Evolutionary conservation across 305 asterid species (phyloP).

Genomic region (Fraxinus baroniana): DNA sequence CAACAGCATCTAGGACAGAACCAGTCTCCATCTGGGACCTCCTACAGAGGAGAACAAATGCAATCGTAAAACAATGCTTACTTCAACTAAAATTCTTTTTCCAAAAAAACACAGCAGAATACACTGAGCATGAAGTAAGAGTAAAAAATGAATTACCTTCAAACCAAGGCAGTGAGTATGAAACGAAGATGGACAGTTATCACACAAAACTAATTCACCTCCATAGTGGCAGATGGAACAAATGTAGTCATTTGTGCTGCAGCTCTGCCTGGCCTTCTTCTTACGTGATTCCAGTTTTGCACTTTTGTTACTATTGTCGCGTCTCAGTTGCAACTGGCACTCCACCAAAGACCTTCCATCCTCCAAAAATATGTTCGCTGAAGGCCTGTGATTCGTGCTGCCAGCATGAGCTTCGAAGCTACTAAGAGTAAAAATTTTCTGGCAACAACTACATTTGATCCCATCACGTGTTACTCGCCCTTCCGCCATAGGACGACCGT

Average conservation of each 20-base stretch:
- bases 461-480: slow-evolving; percentile 83
- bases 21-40: slow-evolving; percentile 85
- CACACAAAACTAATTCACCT: slow-evolving; percentile 77
- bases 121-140: slow-evolving; percentile 9
- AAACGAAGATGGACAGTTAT: slow-evolving; percentile 87
- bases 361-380: slow-evolving; percentile 61
- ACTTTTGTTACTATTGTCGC: slow-evolving; percentile 17
- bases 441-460: slow-evolving; percentile 78
- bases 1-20: slow-evolving; percentile 92
- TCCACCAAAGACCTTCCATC: slow-evolving; percentile 72
- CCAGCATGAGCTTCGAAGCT: slow-evolving; percentile 78
- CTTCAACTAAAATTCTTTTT: slow-evolving; percentile 11
- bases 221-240: slow-evolving; percentile 85
- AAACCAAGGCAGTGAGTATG: slow-evolving; percentile 75
- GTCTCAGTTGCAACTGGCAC: slow-evolving; percentile 57
- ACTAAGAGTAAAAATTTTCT: slow-evolving; percentile 44
- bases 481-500: slow-evolving; percentile 36
- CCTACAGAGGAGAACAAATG: slow-evolving; percentile 46
- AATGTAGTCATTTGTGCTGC: slow-evolving; percentile 49
- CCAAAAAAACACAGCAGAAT: slow-evolving; percentile 9
- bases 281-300: slow-evolving; percentile 30
- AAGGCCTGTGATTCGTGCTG: slow-evolving; percentile 55
- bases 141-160: slow-evolving; percentile 43
- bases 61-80: slow-evolving; percentile 11
- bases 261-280: slow-evolving; percentile 24